Conservation (phyloP, 805 yeast genomes). For the Kockiozyma suomiensis region DNA sequence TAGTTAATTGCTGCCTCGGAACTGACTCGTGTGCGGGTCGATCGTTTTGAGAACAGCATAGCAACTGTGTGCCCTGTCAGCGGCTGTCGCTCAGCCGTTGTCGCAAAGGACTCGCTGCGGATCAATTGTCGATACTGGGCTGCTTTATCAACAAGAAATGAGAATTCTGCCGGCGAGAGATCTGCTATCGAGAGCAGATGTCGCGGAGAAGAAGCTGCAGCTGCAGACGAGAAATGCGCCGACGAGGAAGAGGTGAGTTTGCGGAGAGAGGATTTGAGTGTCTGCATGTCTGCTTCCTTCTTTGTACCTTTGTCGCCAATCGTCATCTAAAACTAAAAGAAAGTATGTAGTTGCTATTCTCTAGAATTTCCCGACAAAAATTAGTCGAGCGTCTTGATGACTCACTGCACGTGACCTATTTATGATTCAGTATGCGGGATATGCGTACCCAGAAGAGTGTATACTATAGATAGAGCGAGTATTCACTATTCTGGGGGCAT, state of each 20-base stretch:
- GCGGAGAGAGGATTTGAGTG: conserved; percentile 13
- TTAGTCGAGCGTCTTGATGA: neutral
- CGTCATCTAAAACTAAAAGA: neutral
- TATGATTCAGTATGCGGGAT: neutral
- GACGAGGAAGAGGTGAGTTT: conserved; percentile 12
- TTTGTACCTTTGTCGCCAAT: too few species aligned
- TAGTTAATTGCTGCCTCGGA: conserved; percentile 92
- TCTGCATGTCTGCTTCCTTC: neutral
- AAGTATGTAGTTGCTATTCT: too few species aligned
- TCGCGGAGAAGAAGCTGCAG: conserved; percentile 46
- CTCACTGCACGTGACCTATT: neutral
- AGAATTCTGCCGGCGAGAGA: conserved; percentile 70
- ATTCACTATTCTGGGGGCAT: neutral
- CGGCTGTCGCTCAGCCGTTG: conserved; percentile 51
- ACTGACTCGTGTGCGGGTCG: conserved; percentile 93
- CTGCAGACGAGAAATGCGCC: conserved; percentile 3
- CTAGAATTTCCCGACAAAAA: too few species aligned
- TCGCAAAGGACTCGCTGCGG: conserved; percentile 49
- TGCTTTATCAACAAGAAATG: conserved; percentile 73
- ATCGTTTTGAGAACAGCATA: conserved; percentile 82
- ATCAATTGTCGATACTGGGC: conserved; percentile 59
- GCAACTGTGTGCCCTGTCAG: conserved; percentile 82
- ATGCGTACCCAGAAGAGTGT: neutral
- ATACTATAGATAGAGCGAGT: neutral
- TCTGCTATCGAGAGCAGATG: conserved; percentile 85